Conservation (phyloP, 2,329 filamentous ascomycete genomes). For the Arthrobotrys musiformis region DNA sequence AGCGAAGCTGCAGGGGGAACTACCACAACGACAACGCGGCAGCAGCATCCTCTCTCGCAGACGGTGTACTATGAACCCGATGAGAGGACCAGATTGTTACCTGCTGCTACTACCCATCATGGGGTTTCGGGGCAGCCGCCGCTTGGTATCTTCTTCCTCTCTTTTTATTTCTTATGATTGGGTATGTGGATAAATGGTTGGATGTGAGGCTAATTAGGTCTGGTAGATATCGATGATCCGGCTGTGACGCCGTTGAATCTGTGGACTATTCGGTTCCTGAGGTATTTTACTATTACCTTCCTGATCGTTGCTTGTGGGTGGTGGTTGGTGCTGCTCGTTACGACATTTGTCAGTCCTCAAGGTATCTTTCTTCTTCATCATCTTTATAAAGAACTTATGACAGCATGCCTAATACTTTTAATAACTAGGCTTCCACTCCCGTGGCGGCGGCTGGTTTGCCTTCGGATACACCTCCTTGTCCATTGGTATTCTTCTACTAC, state of each 20-base stretch:
- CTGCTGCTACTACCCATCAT: conserved; percentile 10
- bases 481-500: conserved; percentile 77
- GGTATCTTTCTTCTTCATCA: conserved; percentile 62
- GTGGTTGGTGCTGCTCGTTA: conserved; percentile 91
- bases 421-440: conserved; percentile 75
- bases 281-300: conserved; percentile 81
- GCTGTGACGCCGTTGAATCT: conserved; percentile 89
- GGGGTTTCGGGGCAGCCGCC: conserved; percentile 47
- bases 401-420: neutral
- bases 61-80: conserved; percentile 28
- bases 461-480: conserved; percentile 78
- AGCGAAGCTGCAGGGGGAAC: neutral
- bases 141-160: conserved; percentile 33
- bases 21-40: too few species aligned
- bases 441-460: conserved; percentile 90
- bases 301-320: conserved; percentile 81
- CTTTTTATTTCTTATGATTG: too few species aligned
- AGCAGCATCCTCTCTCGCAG: neutral
- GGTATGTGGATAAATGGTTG: neutral
- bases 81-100: conserved; percentile 37
- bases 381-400: neutral
- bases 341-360: conserved; percentile 88
- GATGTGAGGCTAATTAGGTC: neutral
- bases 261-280: conserved; percentile 84
- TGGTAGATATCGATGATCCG: conserved; percentile 59